These are phyloP conservation scores for Aspergillus hiratsukae DNA, from an alignment of 2,329 filamentous ascomycete genomes.

Conservation along the genomic window DNA sequence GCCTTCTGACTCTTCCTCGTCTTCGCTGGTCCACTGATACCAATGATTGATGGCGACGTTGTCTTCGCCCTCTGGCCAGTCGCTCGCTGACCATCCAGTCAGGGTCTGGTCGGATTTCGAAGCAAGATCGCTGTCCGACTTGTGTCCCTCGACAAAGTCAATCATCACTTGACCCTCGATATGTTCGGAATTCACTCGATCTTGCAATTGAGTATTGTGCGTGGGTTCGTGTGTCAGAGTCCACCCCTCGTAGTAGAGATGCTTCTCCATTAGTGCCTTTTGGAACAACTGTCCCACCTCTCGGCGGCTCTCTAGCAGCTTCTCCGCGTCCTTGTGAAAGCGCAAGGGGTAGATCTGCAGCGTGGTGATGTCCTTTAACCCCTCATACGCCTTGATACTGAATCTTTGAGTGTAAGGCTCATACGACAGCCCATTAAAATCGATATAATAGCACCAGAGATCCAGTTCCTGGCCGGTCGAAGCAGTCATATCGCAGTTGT, in stretches of 20 bases:
- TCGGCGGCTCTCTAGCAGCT: background rate
- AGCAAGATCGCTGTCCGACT: background rate
- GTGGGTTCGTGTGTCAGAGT: slow-evolving; percentile 6
- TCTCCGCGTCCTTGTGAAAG: slow-evolving; percentile 3
- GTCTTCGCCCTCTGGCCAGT: no score
- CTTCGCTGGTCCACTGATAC: no score
- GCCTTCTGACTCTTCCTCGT: no score
- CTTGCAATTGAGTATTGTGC: no score
- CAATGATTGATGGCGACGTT: no score
- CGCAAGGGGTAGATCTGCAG: slow-evolving; percentile 21
- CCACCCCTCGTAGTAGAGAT: slow-evolving; percentile 10
- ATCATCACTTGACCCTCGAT: slow-evolving; percentile 15
- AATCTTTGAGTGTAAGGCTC: slow-evolving; percentile 19
- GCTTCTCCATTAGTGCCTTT: slow-evolving; percentile 1
- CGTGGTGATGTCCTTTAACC: slow-evolving; percentile 23
- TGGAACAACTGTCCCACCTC: slow-evolving; percentile 9
- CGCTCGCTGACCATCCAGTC: no score
- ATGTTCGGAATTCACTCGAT: slow-evolving; percentile 4
- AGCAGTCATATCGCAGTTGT: background rate
- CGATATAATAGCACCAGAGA: slow-evolving; percentile 22
- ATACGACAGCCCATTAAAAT: slow-evolving; percentile 24
- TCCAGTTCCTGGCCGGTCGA: slow-evolving; percentile 16
- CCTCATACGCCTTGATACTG: slow-evolving; percentile 21
- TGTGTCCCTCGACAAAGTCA: slow-evolving; percentile 9
- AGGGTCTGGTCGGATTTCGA: no score